Percentiles rank a stretch among this genome's conserved stretches.
phyloP scores from a whole-genome alignment of 2,329 filamentous ascomycete species.

The Chrysoporthe austroafricana region DNA sequence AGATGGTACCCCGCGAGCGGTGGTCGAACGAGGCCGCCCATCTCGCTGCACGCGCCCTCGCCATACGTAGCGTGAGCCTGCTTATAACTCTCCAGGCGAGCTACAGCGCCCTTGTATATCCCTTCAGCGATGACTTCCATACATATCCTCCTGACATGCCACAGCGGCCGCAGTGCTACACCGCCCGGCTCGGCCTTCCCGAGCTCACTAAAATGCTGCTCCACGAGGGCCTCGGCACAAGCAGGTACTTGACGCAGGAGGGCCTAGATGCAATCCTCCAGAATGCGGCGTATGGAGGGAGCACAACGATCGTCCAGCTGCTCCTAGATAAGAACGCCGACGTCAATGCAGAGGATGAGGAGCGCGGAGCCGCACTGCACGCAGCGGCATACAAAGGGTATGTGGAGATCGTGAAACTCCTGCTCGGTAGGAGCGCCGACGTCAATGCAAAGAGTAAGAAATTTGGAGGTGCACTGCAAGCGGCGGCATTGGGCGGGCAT shows the following conservation, averaged over 20 bases:
- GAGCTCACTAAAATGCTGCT: background rate
- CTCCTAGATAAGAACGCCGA: too few relatives aligned
- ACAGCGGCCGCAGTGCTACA: background rate
- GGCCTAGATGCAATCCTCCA: background rate
- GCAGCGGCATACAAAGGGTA: too few relatives aligned
- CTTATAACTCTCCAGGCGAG: background rate
- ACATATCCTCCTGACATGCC: too few relatives aligned
- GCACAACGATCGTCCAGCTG: too few relatives aligned
- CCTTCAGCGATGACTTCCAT: too few relatives aligned
- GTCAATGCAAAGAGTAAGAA: background rate
- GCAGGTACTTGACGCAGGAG: background rate
- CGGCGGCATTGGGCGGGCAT: background rate
- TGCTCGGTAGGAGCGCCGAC: background rate
- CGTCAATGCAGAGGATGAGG: too few relatives aligned
- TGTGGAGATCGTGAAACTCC: background rate
- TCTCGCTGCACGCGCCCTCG: background rate
- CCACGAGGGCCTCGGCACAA: background rate
- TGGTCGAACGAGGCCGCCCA: background rate
- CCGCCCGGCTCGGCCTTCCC: background rate
- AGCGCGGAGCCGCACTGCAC: too few relatives aligned
- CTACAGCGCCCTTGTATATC: too few relatives aligned
- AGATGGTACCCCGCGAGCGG: background rate
- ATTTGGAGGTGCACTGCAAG: background rate
- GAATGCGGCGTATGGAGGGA: background rate
- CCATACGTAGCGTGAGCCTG: background rate